phyloP scores from a whole-genome alignment of 164 flowering plant genomes.

The Chimonanthus salicifolius region DNA sequence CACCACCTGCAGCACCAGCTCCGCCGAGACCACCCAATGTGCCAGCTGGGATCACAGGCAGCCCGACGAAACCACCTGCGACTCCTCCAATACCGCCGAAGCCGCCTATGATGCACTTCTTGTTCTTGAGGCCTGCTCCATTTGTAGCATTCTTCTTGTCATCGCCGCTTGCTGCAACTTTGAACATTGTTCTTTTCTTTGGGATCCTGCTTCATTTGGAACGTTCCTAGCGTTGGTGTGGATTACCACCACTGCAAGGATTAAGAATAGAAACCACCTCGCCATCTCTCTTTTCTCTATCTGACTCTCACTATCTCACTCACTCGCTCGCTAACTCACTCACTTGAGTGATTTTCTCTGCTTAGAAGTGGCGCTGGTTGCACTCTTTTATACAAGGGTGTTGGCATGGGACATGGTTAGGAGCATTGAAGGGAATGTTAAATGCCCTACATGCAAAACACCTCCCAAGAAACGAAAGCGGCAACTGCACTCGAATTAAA shows the following conservation, averaged over 20 bases:
- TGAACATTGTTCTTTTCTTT: too few species aligned
- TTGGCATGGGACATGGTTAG: background rate
- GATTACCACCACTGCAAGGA: background rate
- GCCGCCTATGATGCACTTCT: constrained; percentile 11
- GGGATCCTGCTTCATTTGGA: background rate
- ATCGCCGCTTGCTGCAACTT: background rate
- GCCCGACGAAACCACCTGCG: constrained; percentile 5
- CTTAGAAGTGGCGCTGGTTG: background rate
- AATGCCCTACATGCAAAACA: background rate
- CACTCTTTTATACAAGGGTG: background rate
- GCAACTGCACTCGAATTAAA: background rate
- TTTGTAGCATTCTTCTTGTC: background rate
- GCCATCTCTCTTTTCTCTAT: constrained; percentile 7
- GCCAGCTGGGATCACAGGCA: background rate
- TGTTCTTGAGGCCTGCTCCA: constrained; percentile 6
- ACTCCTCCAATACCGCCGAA: constrained; percentile 4
- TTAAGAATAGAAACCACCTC: background rate
- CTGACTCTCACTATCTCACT: background rate
- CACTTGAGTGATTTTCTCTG: background rate
- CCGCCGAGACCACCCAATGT: constrained; percentile 5
- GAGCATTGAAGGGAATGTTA: background rate
- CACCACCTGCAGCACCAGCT: constrained; percentile 1
- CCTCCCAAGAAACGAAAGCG: background rate
- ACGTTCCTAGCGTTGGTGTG: constrained; percentile 1
- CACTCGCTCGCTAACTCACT: background rate